Conservation (phyloP, 2,329 filamentous ascomycete species). For the Alternaria brassicicola region DNA sequence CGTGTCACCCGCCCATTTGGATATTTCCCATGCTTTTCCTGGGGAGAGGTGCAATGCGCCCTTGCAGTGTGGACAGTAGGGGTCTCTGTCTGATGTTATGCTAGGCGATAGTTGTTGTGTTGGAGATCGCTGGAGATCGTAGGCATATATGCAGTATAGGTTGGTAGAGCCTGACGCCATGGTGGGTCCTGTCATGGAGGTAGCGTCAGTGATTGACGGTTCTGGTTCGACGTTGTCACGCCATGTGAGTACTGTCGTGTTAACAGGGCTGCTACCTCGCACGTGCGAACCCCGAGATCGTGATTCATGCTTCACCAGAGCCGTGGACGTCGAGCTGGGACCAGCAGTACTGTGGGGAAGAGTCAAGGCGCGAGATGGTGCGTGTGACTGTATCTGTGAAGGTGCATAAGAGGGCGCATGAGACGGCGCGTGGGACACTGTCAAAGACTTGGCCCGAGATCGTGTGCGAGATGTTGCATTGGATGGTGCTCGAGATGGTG, state of each 20-base stretch:
- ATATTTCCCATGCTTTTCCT: constrained; percentile 45
- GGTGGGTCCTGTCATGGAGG: constrained; percentile 30
- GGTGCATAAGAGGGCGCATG: not conserved
- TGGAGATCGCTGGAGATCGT: constrained; percentile 39
- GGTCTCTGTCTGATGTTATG: constrained; percentile 31
- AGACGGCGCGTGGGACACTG: not conserved
- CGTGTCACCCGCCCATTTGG: constrained; percentile 38
- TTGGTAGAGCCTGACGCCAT: constrained; percentile 22
- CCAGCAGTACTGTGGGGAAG: constrained; percentile 22
- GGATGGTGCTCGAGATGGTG: not conserved
- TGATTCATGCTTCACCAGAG: constrained; percentile 31
- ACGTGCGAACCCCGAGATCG: not conserved
- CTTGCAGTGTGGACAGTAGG: constrained; percentile 43
- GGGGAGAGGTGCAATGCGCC: constrained; percentile 40
- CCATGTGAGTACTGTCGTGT: constrained; percentile 34
- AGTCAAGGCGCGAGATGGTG: constrained; percentile 12
- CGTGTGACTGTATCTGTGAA: constrained; percentile 17
- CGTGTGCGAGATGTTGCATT: not conserved
- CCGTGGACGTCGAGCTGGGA: constrained; percentile 29
- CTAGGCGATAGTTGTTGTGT: constrained; percentile 33
- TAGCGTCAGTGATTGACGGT: constrained; percentile 30
- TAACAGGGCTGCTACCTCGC: constrained; percentile 28
- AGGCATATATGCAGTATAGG: constrained; percentile 42
- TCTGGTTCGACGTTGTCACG: constrained; percentile 24
- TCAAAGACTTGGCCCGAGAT: not conserved